phyloP scores from a whole-genome alignment of 306 rosid species.

The Dalbergia oliveri region DNA sequence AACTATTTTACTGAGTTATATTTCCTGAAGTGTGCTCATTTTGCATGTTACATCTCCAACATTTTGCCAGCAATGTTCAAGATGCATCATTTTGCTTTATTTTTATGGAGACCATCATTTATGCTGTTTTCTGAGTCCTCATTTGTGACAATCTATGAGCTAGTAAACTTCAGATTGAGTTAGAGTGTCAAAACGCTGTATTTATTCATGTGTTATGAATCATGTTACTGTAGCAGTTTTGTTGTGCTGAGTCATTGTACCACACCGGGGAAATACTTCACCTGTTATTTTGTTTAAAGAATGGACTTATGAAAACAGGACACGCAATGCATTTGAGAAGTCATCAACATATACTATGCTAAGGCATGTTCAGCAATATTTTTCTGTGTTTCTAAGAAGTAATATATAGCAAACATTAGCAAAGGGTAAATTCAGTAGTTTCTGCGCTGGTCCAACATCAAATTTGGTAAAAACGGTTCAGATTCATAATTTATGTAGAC shows the following conservation, averaged over 20 bases:
- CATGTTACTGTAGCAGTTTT: background rate
- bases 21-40: background rate
- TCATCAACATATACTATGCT: background rate
- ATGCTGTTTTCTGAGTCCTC: background rate
- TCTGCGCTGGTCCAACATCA: background rate
- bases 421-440: conserved; percentile 2
- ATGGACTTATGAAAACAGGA: conserved; percentile 9
- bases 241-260: background rate
- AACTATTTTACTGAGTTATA: background rate
- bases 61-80: too few species aligned
- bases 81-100: too few species aligned
- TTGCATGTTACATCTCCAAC: background rate
- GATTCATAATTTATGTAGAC: conserved; percentile 16
- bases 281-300: background rate
- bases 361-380: background rate
- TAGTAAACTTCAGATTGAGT: background rate
- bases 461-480: background rate
- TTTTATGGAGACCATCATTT: background rate
- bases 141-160: background rate
- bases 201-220: too few species aligned
- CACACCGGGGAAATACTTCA: background rate
- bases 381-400: conserved; percentile 22
- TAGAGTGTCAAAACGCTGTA: background rate
- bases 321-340: background rate
- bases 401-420: conserved; percentile 8